phyloP scores from a whole-genome alignment of 2,329 filamentous ascomycete genomes.

The Monilinia fructicola region DNA sequence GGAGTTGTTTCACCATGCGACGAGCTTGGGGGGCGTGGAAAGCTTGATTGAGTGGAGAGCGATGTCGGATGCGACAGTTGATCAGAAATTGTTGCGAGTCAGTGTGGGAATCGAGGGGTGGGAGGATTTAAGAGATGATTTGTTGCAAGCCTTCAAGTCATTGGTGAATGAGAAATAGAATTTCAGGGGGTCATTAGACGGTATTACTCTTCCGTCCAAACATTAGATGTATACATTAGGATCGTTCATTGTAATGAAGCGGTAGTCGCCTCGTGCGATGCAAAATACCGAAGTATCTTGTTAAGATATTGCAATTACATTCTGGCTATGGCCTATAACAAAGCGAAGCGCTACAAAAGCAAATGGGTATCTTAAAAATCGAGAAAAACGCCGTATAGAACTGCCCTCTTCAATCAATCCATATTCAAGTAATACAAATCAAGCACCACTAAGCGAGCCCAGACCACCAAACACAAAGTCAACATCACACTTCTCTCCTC shows the following conservation, averaged over 20 bases:
- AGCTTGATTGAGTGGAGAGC: conserved; percentile 94
- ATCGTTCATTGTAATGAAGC: not conserved
- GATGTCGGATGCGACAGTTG: conserved; percentile 77
- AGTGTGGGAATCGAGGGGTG: conserved; percentile 85
- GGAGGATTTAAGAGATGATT: conserved; percentile 78
- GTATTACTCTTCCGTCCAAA: not conserved
- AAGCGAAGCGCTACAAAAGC: conserved; percentile 15
- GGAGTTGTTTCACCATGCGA: conserved; percentile 87
- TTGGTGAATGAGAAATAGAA: conserved; percentile 25
- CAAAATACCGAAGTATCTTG: conserved; percentile 4
- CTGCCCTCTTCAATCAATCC: not conserved
- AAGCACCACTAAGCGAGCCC: conserved; percentile 15
- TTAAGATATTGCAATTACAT: not conserved
- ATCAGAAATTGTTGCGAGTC: conserved; percentile 71
- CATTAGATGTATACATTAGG: not conserved
- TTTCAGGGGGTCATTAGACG: not conserved
- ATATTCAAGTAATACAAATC: not conserved
- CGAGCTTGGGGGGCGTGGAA: conserved; percentile 90
- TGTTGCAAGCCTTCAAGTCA: conserved; percentile 62
- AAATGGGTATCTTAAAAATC: conserved; percentile 21
- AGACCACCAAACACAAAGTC: conserved; percentile 32
- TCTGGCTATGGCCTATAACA: not conserved
- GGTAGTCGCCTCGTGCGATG: not conserved
- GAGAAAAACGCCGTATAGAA: conserved; percentile 15
- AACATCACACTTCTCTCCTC: conserved; percentile 24